Base-by-base conservation (phyloP, 768 basidiomycete species). In the Tylopilus balloui region DNA sequence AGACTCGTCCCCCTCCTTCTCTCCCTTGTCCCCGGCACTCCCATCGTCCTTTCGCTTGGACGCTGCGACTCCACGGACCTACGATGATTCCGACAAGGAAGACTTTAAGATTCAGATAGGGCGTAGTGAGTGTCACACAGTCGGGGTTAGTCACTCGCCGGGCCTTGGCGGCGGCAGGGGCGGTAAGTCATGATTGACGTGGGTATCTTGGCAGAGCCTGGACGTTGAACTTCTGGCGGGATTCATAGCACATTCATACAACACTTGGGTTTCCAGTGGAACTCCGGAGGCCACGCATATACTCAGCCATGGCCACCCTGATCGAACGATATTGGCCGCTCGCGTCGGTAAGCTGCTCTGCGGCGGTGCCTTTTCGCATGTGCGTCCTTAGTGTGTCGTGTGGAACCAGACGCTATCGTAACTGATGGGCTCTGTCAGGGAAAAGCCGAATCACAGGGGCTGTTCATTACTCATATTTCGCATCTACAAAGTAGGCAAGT, bases 21-120 rank as follows among this genome's bases (percentile, higher is more conserved):
- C n/a, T 2, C 43, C 31, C 29, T 50, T 21, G 51, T 28, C 13
- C 47, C 20, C 28, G n/a, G 21, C 29, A 38, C 23, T 53, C 51
- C 20, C 41, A 54, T 20, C 29, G 25, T 28, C 23, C 12, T 23
- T 17, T 40, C 20, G 15, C n/a, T 23, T n/a, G 17, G 20, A 20
- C 11, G 25, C 25, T 5, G 10, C 3, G n/a, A 36, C 3, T 20
- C n/a, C 15, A 45, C 29, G 11, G 20, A 36, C 9, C 9, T 15
- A 23, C 13, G n/a, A 38, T 3, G 14, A 3, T 52, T 39, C 23
- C 1, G 9, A 10, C 13, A 32, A 2, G 24, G 23, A 31, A 19
- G 31, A 11, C 13, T n/a, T n/a, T n/a, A n/a, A 2, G 6, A 11
- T 29, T n/a, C n/a, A 1, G 12, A 12, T 23, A 4, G 21, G 0